Evolutionary conservation across 768 basidiomycete genomes (phyloP).

Genomic region (Trametopsis cervina): DNA sequence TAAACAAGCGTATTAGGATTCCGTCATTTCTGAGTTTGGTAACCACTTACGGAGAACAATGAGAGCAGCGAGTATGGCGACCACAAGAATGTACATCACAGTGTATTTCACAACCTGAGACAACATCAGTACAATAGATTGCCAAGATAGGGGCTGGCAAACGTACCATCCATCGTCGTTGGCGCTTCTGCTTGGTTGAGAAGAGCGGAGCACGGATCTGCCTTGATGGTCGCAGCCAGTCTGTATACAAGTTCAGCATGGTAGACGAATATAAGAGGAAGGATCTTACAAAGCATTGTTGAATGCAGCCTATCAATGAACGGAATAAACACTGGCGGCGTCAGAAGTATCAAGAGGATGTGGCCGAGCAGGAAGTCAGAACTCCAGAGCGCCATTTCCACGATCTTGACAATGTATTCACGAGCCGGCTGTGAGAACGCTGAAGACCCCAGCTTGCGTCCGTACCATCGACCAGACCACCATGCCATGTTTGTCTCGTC

Average conservation of each 20-base stretch:
- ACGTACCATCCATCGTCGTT: constrained; percentile 84
- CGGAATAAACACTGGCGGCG: constrained; percentile 79
- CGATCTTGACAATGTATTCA: constrained; percentile 97
- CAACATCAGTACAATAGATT: constrained; percentile 4
- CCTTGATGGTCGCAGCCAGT: constrained; percentile 94
- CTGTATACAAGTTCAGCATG: constrained; percentile 29
- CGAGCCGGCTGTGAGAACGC: constrained; percentile 94
- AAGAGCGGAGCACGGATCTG: constrained; percentile 91
- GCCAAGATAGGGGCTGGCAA: neutral
- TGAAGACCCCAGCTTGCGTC: constrained; percentile 83
- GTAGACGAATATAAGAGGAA: constrained; percentile 4
- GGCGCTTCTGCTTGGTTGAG: constrained; percentile 89
- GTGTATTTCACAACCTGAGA: constrained; percentile 77
- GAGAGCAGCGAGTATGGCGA: constrained; percentile 73
- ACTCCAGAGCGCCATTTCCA: constrained; percentile 95
- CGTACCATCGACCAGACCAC: constrained; percentile 99
- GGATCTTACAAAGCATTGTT: constrained; percentile 77
- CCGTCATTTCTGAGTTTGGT: too few relatives aligned
- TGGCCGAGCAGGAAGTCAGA: constrained; percentile 90
- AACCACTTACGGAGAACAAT: constrained; percentile 68
- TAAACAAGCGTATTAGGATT: constrained; percentile 25
- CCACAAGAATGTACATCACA: constrained; percentile 69
- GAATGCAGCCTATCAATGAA: constrained; percentile 87
- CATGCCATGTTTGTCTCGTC: constrained; percentile 98
- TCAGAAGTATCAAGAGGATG: constrained; percentile 80